Evolutionary conservation across 805 yeast species (phyloP).

Genomic region (Cyberlindnera galapagoensis): DNA sequence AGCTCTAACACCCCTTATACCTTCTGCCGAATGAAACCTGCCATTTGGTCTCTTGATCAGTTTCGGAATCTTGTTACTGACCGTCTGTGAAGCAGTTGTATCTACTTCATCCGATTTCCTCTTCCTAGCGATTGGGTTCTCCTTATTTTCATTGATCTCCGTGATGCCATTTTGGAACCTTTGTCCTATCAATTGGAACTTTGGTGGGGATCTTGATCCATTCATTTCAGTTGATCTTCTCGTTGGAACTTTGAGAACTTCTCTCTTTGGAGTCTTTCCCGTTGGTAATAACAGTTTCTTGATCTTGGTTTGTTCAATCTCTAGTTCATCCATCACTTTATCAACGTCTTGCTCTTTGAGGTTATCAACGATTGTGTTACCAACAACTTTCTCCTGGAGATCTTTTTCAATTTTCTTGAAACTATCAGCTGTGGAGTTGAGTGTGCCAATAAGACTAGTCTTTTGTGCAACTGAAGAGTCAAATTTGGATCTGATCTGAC

Average conservation of each 20-base stretch:
- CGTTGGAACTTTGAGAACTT: constrained; percentile 12
- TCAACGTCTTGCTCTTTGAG: constrained; percentile 18
- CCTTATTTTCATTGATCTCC: no score
- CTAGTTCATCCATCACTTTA: constrained; percentile 20
- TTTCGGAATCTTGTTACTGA: constrained; percentile 12
- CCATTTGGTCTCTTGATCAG: constrained; percentile 1
- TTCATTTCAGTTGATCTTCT: constrained; percentile 2
- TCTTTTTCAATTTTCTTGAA: constrained; percentile 3
- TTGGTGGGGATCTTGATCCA: constrained; percentile 19
- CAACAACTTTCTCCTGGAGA: constrained; percentile 7
- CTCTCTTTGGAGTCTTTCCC: constrained; percentile 26
- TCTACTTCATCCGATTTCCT: constrained; percentile 11
- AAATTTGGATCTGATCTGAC: constrained; percentile 5
- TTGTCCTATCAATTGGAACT: constrained; percentile 23
- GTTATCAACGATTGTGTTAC: constrained; percentile 9
- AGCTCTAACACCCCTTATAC: no score
- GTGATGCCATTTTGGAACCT: constrained; percentile 14
- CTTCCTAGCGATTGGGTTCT: constrained; percentile 7
- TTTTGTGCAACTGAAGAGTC: neutral
- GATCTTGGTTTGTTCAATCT: constrained; percentile 20
- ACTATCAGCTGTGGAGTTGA: neutral
- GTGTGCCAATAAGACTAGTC: neutral
- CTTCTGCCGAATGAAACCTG: no score
- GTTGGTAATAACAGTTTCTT: constrained; percentile 22
- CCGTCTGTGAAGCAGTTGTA: no score